Conservation (phyloP, 768 basidiomycete species). For the Lactarius pseudohatsudake region DNA sequence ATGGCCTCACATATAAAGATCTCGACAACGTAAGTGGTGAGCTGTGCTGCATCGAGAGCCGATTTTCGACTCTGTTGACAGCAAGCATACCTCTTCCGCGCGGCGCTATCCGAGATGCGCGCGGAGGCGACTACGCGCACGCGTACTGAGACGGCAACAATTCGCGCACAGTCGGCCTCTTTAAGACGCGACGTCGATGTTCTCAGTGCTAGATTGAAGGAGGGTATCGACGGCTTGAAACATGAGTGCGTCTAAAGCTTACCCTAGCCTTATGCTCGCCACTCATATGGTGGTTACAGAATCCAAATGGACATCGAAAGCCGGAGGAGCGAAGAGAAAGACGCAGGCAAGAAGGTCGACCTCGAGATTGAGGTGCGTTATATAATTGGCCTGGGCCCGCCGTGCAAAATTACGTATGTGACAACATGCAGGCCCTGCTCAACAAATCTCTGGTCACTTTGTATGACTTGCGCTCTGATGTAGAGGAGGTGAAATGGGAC, state of each 20-base stretch:
- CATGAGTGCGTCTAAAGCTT: conserved; percentile 70
- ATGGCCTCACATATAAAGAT: conserved; percentile 73
- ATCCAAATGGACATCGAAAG: conserved; percentile 97
- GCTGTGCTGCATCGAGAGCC: neutral
- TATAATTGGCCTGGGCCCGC: conserved; percentile 6
- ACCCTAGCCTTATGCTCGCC: neutral
- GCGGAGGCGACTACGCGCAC: conserved; percentile 81
- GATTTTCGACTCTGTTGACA: conserved; percentile 35
- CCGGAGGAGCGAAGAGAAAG: conserved; percentile 85
- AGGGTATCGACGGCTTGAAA: conserved; percentile 82
- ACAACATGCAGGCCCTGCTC: conserved; percentile 55
- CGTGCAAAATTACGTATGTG: neutral
- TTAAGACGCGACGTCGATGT: conserved; percentile 85
- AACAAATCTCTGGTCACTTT: conserved; percentile 72
- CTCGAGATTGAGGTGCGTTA: conserved; percentile 74
- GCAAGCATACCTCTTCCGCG: conserved; percentile 96
- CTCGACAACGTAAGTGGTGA: conserved; percentile 69
- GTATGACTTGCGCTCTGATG: conserved; percentile 75
- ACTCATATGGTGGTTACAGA: conserved; percentile 41
- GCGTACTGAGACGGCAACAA: conserved; percentile 80
- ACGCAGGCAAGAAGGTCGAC: conserved; percentile 81
- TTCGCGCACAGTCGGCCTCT: conserved; percentile 72
- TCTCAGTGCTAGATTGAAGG: conserved; percentile 89
- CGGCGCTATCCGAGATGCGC: conserved; percentile 86
- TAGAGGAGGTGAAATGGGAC: conserved; percentile 87